A percentile compares a stretch with the other conserved stretches of the same genome.
These are phyloP conservation scores for Ilyonectria robusta DNA, from an alignment of 2,329 filamentous ascomycete genomes.

Conservation along the genomic window DNA sequence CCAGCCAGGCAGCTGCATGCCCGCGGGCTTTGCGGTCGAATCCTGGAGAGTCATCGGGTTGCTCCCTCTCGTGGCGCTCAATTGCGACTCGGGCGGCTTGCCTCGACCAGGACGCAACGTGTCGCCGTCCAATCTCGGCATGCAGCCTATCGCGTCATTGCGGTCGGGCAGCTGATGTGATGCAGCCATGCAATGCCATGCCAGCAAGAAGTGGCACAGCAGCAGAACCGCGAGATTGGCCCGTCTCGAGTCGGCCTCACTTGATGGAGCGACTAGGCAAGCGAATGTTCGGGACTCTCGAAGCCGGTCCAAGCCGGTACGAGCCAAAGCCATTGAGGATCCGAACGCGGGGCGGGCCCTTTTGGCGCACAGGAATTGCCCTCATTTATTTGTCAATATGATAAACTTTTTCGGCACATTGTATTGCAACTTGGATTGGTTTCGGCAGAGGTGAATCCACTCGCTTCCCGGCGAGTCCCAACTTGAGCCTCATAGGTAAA, in stretches of 20 bases:
- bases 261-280: conserved; percentile 30
- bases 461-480: background rate
- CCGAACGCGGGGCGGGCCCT: conserved; percentile 1
- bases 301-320: conserved; percentile 15
- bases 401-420: conserved; percentile 20
- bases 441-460: background rate
- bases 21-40: conserved; percentile 31
- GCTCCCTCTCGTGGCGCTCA: conserved; percentile 29
- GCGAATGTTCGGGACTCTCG: conserved; percentile 24
- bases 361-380: conserved; percentile 6
- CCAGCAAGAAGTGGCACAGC: conserved; percentile 44
- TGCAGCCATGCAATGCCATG: conserved; percentile 47
- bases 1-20: conserved; percentile 37
- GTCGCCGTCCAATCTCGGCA: conserved; percentile 42
- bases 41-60: conserved; percentile 31
- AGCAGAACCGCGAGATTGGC: conserved; percentile 41
- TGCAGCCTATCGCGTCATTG: conserved; percentile 48
- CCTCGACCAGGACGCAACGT: conserved; percentile 40
- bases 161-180: conserved; percentile 45
- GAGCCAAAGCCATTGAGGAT: conserved; percentile 8
- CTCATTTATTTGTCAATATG: conserved; percentile 14
- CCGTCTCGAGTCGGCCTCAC: conserved; percentile 31
- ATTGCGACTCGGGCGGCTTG: conserved; percentile 36
- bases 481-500: conserved; percentile 4
- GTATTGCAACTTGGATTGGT: background rate